Evolutionary conservation across 2,329 filamentous ascomycete genomes (phyloP).

Genomic region (Monosporascus sp.): DNA sequence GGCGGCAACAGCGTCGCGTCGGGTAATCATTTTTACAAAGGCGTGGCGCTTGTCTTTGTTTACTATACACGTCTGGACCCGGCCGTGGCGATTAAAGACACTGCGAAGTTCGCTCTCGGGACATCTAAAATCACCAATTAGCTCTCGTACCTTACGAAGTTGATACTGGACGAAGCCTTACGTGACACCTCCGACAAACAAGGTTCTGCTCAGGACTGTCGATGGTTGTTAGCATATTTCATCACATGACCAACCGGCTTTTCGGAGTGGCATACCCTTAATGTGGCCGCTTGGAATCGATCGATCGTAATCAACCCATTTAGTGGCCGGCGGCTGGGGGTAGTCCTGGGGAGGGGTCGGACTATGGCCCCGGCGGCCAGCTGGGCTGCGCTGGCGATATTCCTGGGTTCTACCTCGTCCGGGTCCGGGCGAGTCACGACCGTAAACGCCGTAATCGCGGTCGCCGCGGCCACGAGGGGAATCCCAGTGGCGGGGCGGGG

Average conservation of each 20-base stretch:
- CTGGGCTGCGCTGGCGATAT: slow-evolving; percentile 85
- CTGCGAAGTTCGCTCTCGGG: slow-evolving; percentile 76
- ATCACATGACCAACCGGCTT: neutral
- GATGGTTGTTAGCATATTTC: slow-evolving; percentile 9
- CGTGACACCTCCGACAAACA: slow-evolving; percentile 95
- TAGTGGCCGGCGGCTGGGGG: slow-evolving; percentile 36
- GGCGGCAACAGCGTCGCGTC: slow-evolving; percentile 75
- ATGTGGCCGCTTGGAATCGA: slow-evolving; percentile 71
- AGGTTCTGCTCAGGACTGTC: slow-evolving; percentile 78
- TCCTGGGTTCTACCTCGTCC: slow-evolving; percentile 56
- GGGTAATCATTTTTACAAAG: slow-evolving; percentile 97
- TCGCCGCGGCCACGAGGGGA: slow-evolving; percentile 59
- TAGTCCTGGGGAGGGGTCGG: slow-evolving; percentile 45
- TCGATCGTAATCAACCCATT: slow-evolving; percentile 77
- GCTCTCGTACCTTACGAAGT: slow-evolving; percentile 6
- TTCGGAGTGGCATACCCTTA: slow-evolving; percentile 48
- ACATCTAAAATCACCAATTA: slow-evolving; percentile 43
- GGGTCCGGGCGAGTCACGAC: slow-evolving; percentile 60
- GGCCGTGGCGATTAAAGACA: slow-evolving; percentile 76
- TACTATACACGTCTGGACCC: slow-evolving; percentile 95
- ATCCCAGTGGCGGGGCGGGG: slow-evolving; percentile 70
- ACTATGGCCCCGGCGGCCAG: slow-evolving; percentile 61
- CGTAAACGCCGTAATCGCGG: slow-evolving; percentile 66
- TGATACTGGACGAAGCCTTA: slow-evolving; percentile 37
- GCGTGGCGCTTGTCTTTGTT: slow-evolving; percentile 98